Base-by-base conservation (phyloP, 345 rosid species). In the Eucalyptus pauciflora region DNA sequence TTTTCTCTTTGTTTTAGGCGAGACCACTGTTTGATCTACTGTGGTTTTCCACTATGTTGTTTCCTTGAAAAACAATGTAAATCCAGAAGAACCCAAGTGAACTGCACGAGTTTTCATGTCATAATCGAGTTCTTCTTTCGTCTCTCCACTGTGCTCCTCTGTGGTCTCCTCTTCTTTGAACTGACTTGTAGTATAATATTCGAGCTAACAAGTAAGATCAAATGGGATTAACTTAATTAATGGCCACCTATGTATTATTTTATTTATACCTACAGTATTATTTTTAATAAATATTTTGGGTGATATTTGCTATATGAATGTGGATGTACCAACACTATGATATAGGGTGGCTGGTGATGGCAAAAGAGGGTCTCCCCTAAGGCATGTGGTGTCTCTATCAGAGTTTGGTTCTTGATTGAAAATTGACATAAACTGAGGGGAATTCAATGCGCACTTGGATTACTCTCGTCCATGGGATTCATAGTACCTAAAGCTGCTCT, bases 381-480 rank as follows among this genome's bases (percentile, higher is more conserved):
- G 83, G 48, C 83, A 76, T 11, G 83, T 41, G 83, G 48, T 76
- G 83, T 76, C 83, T 20, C 83, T 41, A 76, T 76, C 83, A 20
- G 83, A 41, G 83, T 76, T 37, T 41, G 83, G 48, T 76, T 76
- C 83, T 41, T 41, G 25, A 41, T 76, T 76, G 48, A 76, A 76
- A 41, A 37, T 76, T 76, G 83, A 48, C 83, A 10, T 76, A 41
- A 41, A 45, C 20, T 10, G 45, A 62, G 92, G 89, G 89, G 93
- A 89, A 94, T 92, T 92, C 80, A 94, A 94, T 94, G 95, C 94
- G 83, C 48, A 88, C n/a, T 87, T 79, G 88, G 87, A 52, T 76
- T 31, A 54, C 91, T 88, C 91, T 87, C 11, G 86, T 90, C 80
- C 89, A 60, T 91, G 90, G 91, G 90, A 92, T 92, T 90, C 92